Conservation (phyloP, 2,329 filamentous ascomycete genomes). For the Chrysoporthe austroafricana region DNA sequence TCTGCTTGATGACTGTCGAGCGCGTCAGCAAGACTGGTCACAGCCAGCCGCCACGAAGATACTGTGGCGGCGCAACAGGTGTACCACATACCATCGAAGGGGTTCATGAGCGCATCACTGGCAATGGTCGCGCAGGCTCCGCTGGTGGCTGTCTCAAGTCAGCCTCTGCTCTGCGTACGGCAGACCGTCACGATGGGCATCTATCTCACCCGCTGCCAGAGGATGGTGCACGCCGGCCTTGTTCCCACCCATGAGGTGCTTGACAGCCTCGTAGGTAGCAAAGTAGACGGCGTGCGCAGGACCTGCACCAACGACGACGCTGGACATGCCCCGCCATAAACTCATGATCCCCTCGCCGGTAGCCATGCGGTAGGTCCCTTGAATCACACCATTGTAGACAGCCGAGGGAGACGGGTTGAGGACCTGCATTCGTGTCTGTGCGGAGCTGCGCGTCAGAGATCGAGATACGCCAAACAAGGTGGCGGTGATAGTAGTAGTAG, state of each 20-base stretch:
- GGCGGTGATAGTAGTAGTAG: slow-evolving; percentile 24
- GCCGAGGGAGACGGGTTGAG: slow-evolving; percentile 80
- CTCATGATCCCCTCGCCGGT: slow-evolving; percentile 86
- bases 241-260: slow-evolving; percentile 94
- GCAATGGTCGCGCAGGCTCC: slow-evolving; percentile 95
- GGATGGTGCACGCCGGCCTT: slow-evolving; percentile 86
- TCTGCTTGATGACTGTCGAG: slow-evolving; percentile 89
- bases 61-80: background rate
- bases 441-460: slow-evolving; percentile 15
- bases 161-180: slow-evolving; percentile 2
- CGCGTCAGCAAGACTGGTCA: slow-evolving; percentile 13
- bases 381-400: slow-evolving; percentile 86
- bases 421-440: slow-evolving; percentile 96
- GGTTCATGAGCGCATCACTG: slow-evolving; percentile 98
- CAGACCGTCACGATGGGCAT: background rate
- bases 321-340: slow-evolving; percentile 95
- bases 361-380: slow-evolving; percentile 91
- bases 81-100: slow-evolving; percentile 80
- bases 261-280: slow-evolving; percentile 95
- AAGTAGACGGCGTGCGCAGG: slow-evolving; percentile 98
- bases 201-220: slow-evolving; percentile 77
- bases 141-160: slow-evolving; percentile 69
- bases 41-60: background rate
- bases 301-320: slow-evolving; percentile 95
- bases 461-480: slow-evolving; percentile 2